These are phyloP conservation scores for Naganishia onofrii DNA, from an alignment of 768 basidiomycete genomes.

Conservation along the genomic window DNA sequence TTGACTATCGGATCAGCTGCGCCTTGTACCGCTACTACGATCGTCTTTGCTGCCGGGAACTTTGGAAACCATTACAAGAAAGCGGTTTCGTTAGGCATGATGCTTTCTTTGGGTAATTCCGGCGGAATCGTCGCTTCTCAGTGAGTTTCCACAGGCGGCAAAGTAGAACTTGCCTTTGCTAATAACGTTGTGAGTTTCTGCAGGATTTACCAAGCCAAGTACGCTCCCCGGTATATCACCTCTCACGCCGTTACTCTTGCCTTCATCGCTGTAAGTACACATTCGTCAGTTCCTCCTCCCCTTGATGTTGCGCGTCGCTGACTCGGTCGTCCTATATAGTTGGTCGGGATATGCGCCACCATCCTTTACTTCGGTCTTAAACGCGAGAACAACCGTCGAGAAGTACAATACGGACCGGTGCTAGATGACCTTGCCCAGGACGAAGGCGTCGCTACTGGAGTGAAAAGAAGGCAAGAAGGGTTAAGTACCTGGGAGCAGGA, in stretches of 20 bases:
- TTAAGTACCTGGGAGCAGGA: slow-evolving; percentile 26
- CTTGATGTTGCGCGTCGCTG: not conserved
- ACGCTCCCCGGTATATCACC: slow-evolving; percentile 41
- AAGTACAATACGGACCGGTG: slow-evolving; percentile 46
- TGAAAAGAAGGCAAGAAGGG: slow-evolving; percentile 30
- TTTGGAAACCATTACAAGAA: slow-evolving; percentile 45
- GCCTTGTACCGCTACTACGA: slow-evolving; percentile 50
- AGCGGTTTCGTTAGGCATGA: slow-evolving; percentile 47
- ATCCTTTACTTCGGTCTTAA: slow-evolving; percentile 45
- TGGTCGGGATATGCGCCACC: slow-evolving; percentile 39
- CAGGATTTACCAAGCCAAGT: slow-evolving; percentile 43
- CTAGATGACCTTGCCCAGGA: not conserved
- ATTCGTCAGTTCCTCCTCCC: not conserved
- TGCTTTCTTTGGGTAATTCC: slow-evolving; percentile 49
- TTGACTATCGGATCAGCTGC: slow-evolving; percentile 46
- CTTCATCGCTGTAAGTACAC: slow-evolving; percentile 35
- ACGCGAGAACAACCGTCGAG: slow-evolving; percentile 52
- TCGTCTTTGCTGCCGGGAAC: slow-evolving; percentile 49
- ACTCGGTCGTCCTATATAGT: slow-evolving; percentile 7
- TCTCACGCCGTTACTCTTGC: slow-evolving; percentile 50
- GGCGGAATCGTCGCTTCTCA: slow-evolving; percentile 51
- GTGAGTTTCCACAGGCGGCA: not conserved
- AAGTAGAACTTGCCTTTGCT: not conserved
- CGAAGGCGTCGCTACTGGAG: not conserved
- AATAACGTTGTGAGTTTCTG: not conserved